Evolutionary conservation across 2,329 filamentous ascomycete species (phyloP).

Genomic region (Colletotrichum sp.): DNA sequence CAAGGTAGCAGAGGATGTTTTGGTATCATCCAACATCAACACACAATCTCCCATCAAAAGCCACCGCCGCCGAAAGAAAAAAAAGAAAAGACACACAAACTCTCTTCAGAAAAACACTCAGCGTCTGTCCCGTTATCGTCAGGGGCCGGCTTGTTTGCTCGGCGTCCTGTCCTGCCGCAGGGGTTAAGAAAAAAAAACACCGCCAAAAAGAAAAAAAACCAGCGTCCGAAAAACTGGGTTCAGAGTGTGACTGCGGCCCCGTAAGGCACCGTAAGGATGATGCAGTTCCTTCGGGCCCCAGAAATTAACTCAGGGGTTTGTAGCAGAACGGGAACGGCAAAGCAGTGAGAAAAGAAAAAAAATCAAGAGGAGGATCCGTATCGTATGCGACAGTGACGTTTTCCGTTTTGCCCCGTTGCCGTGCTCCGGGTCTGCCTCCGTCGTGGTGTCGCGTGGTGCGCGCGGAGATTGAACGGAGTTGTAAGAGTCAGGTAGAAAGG

Average conservation of each 20-base stretch:
- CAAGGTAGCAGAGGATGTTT: not conserved
- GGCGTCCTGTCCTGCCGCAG: not conserved
- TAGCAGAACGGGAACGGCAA: not conserved
- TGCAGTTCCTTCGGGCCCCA: not conserved
- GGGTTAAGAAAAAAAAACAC: not conserved
- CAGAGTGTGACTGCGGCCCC: not conserved
- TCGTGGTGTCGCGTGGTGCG: not conserved
- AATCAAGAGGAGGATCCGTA: not conserved
- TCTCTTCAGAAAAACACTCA: not conserved
- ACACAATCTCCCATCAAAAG: not conserved
- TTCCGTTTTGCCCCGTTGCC: not conserved
- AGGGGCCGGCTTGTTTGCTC: not conserved
- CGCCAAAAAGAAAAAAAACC: not conserved
- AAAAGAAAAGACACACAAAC: not conserved
- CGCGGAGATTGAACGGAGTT: not conserved
- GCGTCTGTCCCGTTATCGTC: not conserved
- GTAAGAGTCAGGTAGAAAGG: not conserved
- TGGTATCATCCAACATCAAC: not conserved
- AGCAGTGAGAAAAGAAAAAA: not conserved
- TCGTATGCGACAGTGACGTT: not conserved
- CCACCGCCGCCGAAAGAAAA: not conserved
- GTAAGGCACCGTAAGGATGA: constrained; percentile 19
- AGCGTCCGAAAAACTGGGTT: not conserved
- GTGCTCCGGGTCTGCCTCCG: not conserved
- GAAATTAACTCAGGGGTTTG: not conserved